Percentiles rank a stretch among this genome's conserved stretches.
These are phyloP conservation scores for Orbilia javanica DNA, from an alignment of 2,329 filamentous ascomycete genomes.

Conservation along the genomic window DNA sequence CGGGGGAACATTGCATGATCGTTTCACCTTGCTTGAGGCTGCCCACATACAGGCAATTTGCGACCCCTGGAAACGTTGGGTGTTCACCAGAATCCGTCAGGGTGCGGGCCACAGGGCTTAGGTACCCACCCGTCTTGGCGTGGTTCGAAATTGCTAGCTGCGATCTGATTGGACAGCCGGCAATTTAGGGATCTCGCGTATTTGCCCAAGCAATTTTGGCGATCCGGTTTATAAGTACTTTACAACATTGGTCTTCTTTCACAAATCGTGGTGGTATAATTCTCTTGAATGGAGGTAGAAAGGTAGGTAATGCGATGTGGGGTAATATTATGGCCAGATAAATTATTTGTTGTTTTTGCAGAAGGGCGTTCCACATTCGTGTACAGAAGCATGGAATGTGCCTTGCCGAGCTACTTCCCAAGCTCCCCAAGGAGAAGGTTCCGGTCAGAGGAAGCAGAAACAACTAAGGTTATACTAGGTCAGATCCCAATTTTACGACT, in stretches of 20 bases:
- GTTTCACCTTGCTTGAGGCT: slow-evolving; percentile 54
- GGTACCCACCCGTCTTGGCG: slow-evolving; percentile 24
- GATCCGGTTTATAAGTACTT: slow-evolving; percentile 9
- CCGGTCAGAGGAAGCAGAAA: slow-evolving; percentile 90
- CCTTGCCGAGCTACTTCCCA: slow-evolving; percentile 58
- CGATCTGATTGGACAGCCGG: slow-evolving; percentile 5
- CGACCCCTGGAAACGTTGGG: slow-evolving; percentile 48
- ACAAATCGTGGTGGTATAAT: background rate
- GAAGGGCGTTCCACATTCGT: background rate
- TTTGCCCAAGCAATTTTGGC: background rate
- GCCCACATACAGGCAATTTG: slow-evolving; percentile 31
- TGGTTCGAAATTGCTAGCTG: slow-evolving; percentile 6
- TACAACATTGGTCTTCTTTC: background rate
- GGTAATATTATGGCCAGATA: background rate
- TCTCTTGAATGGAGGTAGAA: background rate
- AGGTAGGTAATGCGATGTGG: background rate
- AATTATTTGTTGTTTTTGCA: background rate
- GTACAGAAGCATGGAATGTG: background rate
- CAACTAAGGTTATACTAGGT: slow-evolving; percentile 70
- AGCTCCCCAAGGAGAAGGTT: slow-evolving; percentile 87
- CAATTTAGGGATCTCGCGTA: slow-evolving; percentile 1
- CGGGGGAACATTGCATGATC: slow-evolving; percentile 43
- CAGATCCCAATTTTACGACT: background rate
- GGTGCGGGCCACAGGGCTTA: slow-evolving; percentile 14
- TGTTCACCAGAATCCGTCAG: slow-evolving; percentile 25